Base-by-base conservation (phyloP, 2,329 filamentous ascomycete genomes). In the Fusarium torreyae region DNA sequence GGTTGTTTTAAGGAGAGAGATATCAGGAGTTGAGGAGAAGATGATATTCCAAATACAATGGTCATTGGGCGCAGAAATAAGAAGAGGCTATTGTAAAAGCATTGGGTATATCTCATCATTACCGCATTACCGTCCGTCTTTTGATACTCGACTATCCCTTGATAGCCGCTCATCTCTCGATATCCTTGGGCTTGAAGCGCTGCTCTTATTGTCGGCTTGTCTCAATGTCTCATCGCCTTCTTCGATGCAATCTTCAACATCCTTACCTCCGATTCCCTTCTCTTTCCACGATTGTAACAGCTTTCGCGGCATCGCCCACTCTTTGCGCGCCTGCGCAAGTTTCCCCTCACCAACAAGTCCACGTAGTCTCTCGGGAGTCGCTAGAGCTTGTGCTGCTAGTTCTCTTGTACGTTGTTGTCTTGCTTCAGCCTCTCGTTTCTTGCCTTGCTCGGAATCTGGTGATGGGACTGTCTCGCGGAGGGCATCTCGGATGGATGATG, bases 381-480 rank as follows among this genome's bases (percentile, higher is more conserved):
- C 86, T 8, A 94, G 77, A 8, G 89, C 89, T 81, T 90, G 89
- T 58, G 81, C 81, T 6, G 91, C 91, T 8, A 91, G 83, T 71
- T 89, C 83, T 65, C 84, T 86, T 68, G 82, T 85, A 61, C 78
- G 74, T 72, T 77, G 81, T 66, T 74, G 76, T 45, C 76, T 74
- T 15, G 73, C 70, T 24, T 76, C 75, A 18, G 79, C 77, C 10
- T 79, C 74, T 22, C 76, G 77, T n/a, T 77, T 74, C 18, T 76
- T 75, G 7, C 77, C 77, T 33, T 79, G 75, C 5, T 80, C 77
- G 11, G 81, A 81, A 42, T 82, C 81, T 4, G 86, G 85, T 4
- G 81, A 74, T 2, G 85, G 84, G 3, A 88, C 78, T 6, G 80
- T 80, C 43, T 81, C 74, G 56, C 86, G 83, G 24, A 89, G 76